phyloP scores from a whole-genome alignment of 2,329 filamentous ascomycete species.

The Pseudopithomyces chartarum region DNA sequence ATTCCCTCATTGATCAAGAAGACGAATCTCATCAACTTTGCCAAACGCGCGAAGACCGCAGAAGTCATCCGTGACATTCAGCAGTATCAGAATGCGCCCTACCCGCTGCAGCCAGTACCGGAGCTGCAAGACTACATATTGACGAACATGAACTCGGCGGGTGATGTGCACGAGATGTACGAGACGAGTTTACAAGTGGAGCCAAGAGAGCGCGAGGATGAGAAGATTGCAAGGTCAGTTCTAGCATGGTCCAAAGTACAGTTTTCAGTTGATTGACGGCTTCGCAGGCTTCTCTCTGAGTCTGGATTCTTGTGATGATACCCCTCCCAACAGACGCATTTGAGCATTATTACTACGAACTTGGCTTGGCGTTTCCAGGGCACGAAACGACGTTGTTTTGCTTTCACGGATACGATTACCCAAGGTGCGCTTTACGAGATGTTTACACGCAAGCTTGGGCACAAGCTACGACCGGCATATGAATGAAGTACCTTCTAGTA shows the following conservation, averaged over 20 bases:
- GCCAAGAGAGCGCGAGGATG: constrained; percentile 93
- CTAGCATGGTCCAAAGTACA: constrained; percentile 1
- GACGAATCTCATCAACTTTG: constrained; percentile 96
- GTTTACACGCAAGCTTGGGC: constrained; percentile 2
- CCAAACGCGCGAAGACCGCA: constrained; percentile 95
- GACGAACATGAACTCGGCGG: constrained; percentile 92
- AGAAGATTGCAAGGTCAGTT: constrained; percentile 95
- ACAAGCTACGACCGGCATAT: constrained; percentile 6
- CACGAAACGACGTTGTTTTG: background rate
- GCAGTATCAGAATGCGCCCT: constrained; percentile 98
- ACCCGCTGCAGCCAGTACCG: constrained; percentile 83
- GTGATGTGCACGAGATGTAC: constrained; percentile 99
- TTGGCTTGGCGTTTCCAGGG: constrained; percentile 5
- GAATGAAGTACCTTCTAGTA: background rate
- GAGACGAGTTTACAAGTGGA: constrained; percentile 93
- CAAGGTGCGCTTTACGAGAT: constrained; percentile 2
- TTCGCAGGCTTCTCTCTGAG: constrained; percentile 57
- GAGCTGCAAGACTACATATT: constrained; percentile 97
- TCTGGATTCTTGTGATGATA: constrained; percentile 60
- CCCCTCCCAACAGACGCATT: constrained; percentile 28
- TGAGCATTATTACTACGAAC: constrained; percentile 4
- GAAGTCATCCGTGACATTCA: constrained; percentile 99
- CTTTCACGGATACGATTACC: constrained; percentile 4
- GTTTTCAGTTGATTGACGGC: constrained; percentile 21
- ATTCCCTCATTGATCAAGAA: constrained; percentile 97